Conservation (phyloP, 106 monocot genomes). For the Hemerocallis citrina region DNA sequence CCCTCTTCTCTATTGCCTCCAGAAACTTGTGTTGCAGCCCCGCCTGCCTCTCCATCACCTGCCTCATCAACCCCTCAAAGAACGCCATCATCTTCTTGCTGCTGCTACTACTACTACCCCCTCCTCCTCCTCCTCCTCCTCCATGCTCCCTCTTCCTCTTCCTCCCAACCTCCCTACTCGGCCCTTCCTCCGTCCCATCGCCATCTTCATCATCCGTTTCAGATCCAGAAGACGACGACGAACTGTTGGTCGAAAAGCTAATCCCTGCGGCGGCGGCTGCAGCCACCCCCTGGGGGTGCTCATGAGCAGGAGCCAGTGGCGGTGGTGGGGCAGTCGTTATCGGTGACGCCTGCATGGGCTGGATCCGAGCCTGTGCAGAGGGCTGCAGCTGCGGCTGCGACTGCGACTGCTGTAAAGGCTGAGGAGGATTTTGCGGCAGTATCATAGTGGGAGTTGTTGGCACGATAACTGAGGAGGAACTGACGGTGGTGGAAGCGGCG, state of each 20-base stretch:
- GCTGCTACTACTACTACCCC: background rate
- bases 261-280: constrained; percentile 2
- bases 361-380: background rate
- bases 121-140: constrained; percentile 16
- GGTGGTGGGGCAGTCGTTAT: background rate
- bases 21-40: constrained; percentile 62
- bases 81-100: constrained; percentile 45
- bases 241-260: constrained; percentile 37
- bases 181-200: constrained; percentile 5
- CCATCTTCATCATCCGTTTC: constrained; percentile 35
- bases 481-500: background rate
- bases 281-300: background rate
- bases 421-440: background rate
- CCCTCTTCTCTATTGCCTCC: constrained; percentile 66
- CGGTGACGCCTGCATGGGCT: constrained; percentile 7
- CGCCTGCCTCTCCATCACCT: constrained; percentile 74
- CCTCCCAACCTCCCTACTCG: background rate
- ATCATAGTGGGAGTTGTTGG: background rate
- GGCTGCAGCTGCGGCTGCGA: background rate
- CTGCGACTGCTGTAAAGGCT: background rate
- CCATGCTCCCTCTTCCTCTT: constrained; percentile 16
- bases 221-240: constrained; percentile 10
- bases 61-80: constrained; percentile 64
- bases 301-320: too few relatives aligned
- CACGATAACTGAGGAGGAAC: background rate